Evolutionary conservation across 129 eudicot species (phyloP).

Genomic region (Centrapalus pauciflorus): DNA sequence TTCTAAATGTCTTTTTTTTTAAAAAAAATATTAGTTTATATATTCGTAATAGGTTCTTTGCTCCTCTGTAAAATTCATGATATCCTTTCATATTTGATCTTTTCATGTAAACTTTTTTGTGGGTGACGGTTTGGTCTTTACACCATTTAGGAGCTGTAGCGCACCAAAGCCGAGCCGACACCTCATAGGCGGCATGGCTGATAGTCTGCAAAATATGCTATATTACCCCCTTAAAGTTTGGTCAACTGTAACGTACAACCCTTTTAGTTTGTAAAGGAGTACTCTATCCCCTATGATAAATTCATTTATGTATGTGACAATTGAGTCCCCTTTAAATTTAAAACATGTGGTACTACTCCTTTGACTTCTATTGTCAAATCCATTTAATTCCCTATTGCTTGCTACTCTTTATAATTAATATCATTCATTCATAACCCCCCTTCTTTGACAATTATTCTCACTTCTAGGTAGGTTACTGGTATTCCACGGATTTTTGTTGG

Average conservation of each 20-base stretch:
- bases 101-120: not conserved
- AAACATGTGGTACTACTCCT: slow-evolving; percentile 8
- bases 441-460: too few species aligned
- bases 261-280: slow-evolving; percentile 13
- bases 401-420: not conserved
- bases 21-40: too few species aligned
- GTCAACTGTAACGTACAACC: not conserved
- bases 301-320: slow-evolving; percentile 15
- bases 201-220: slow-evolving; percentile 11
- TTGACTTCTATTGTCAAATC: not conserved
- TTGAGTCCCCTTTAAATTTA: slow-evolving; percentile 1
- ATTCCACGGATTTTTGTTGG: not conserved
- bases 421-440: too few species aligned
- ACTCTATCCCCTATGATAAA: slow-evolving; percentile 12
- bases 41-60: too few species aligned
- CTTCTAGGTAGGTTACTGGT: too few species aligned
- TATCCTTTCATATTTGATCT: too few species aligned
- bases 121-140: not conserved
- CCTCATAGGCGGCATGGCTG: not conserved
- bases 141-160: not conserved
- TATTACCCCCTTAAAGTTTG: slow-evolving; percentile 21
- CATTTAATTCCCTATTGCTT: slow-evolving; percentile 6
- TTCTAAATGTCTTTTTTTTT: too few species aligned
- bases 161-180: slow-evolving; percentile 16
- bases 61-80: too few species aligned